Base-by-base conservation (phyloP, 2,329 filamentous ascomycete species). In the Plenodomus biglobosus region DNA sequence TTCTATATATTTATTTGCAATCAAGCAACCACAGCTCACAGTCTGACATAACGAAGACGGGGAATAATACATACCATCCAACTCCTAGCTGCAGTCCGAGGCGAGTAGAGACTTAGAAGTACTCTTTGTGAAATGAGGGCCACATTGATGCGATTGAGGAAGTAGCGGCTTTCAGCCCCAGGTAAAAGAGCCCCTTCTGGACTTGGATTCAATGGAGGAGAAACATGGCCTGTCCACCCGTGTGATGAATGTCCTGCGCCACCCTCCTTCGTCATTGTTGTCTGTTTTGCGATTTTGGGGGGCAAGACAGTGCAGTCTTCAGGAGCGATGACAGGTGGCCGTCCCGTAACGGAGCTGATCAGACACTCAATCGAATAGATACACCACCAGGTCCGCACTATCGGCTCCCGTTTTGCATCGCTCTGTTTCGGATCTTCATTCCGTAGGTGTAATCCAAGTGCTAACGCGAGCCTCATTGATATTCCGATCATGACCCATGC, bases 321-420 rank as follows among this genome's bases (percentile, higher is more conserved):
- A 39, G 65, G 56, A 2, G 56, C 54, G 30, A 74, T 60, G 1
- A 67, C 62, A 8, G 67, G 68, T 22, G 73, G 69, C 13, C 73
- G 67, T 1, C 74, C 74, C 3, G 70, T 73, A 19, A 75, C 66
- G 7, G 70, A 59, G 15, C 66, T 66, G 2, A 74, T 53, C 3
- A 73, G 51, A 22, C 67, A 65, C 42, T 76, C 74, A 22, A 73
- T 54, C 2, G 61, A 63, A 50, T 70, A 70, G 17, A 75, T 42
- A 37, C 66, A 67, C 69, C 72, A 74, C 73, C 74, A 76, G 8
- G 68, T 65, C 8, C 65, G 66, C 15, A 64, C 50, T n/a, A 69
- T 46, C 3, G 64, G 58, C 47, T 75, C 72, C 48, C 66, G 72
- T 18, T 58, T 55, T 1, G 48, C 38, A 3, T 57, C 46, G 10